phyloP scores from a whole-genome alignment of 1,139 yeast species.

The Lodderomyces elongisporus region DNA sequence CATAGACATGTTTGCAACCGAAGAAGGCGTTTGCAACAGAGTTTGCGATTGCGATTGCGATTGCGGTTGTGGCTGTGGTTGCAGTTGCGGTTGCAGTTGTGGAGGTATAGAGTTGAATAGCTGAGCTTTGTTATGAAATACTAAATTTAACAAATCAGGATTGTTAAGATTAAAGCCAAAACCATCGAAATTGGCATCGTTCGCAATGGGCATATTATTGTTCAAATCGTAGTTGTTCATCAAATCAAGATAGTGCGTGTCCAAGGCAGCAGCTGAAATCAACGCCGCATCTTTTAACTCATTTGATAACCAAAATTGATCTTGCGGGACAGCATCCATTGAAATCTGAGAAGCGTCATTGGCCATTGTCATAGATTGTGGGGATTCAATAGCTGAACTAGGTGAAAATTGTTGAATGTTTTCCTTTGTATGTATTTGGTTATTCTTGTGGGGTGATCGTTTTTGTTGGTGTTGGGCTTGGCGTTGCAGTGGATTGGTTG shows the following conservation, averaged over 20 bases:
- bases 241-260: constrained; percentile 53
- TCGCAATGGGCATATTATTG: constrained; percentile 4
- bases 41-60: constrained; percentile 11
- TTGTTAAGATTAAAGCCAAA: constrained; percentile 12
- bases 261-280: constrained; percentile 67
- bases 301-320: constrained; percentile 59
- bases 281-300: constrained; percentile 69
- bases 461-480: too few relatives aligned
- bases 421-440: too few relatives aligned
- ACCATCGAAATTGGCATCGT: constrained; percentile 1
- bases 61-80: too few relatives aligned
- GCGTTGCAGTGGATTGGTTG: too few relatives aligned
- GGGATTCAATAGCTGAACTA: constrained; percentile 1
- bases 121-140: constrained; percentile 42
- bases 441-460: too few relatives aligned
- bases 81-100: too few relatives aligned
- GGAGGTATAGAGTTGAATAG: constrained; percentile 10
- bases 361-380: neutral
- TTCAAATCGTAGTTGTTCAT: constrained; percentile 24
- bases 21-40: constrained; percentile 1
- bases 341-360: constrained; percentile 4
- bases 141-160: constrained; percentile 40
- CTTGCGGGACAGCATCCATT: constrained; percentile 20
- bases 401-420: too few relatives aligned
- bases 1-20: constrained; percentile 20